These are phyloP conservation scores for Carallia pectinifolia DNA, from an alignment of 345 rosid genomes.

Conservation along the genomic window DNA sequence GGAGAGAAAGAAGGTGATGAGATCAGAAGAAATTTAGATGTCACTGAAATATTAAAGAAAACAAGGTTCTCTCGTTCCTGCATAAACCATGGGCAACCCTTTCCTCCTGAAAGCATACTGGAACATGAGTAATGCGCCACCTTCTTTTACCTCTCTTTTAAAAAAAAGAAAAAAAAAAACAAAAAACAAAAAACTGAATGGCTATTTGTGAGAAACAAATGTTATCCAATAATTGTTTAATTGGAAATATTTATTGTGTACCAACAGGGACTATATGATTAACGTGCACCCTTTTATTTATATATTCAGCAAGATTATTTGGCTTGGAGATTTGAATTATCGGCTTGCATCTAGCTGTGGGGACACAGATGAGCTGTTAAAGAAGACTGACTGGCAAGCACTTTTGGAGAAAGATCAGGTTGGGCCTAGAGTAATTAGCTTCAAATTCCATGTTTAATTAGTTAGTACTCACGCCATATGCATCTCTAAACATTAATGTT, in stretches of 20 bases:
- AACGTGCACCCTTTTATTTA: not conserved
- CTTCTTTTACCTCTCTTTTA: too few relatives aligned
- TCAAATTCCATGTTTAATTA: not conserved
- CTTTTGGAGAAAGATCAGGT: slow-evolving; percentile 91
- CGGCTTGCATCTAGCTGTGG: slow-evolving; percentile 50
- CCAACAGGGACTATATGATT: too few relatives aligned
- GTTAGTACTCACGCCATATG: too few relatives aligned
- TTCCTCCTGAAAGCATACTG: slow-evolving; percentile 52
- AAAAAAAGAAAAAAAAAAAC: too few relatives aligned
- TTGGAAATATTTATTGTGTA: too few relatives aligned
- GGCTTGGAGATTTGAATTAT: slow-evolving; percentile 99
- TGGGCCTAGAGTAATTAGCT: not conserved
- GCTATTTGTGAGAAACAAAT: too few relatives aligned
- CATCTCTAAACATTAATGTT: too few relatives aligned
- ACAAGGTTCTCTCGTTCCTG: slow-evolving; percentile 56
- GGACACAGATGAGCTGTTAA: slow-evolving; percentile 50
- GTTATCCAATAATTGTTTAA: too few relatives aligned
- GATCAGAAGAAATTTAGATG: slow-evolving; percentile 73
- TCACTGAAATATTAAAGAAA: slow-evolving; percentile 69
- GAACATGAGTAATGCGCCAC: slow-evolving; percentile 71
- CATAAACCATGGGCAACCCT: slow-evolving; percentile 1
- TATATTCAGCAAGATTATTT: slow-evolving; percentile 60
- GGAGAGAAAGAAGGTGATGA: slow-evolving; percentile 96
- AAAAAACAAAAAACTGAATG: too few relatives aligned
- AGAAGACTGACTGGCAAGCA: slow-evolving; percentile 70